phyloP scores from a whole-genome alignment of 2,329 filamentous ascomycete species.

The Cladosporium sphaerospermum region DNA sequence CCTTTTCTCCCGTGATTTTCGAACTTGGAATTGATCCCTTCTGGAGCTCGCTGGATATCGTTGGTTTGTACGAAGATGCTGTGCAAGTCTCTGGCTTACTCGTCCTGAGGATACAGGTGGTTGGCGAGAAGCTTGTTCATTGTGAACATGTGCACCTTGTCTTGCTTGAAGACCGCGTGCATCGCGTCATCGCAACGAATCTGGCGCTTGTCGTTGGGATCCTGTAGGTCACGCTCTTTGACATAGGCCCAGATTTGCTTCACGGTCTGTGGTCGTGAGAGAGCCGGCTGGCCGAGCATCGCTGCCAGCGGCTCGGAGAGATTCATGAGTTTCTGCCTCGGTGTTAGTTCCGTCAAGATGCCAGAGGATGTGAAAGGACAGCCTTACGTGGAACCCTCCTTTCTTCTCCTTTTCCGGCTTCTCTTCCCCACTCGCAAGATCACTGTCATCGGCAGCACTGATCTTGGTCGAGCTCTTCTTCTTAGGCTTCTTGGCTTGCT shows the following conservation, averaged over 20 bases:
- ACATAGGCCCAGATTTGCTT: slow-evolving; percentile 97
- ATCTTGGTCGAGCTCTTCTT: slow-evolving; percentile 69
- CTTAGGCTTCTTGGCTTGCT: slow-evolving; percentile 64
- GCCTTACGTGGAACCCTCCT: slow-evolving; percentile 76
- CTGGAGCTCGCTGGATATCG: not conserved
- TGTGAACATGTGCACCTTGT: slow-evolving; percentile 95
- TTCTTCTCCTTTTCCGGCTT: slow-evolving; percentile 62
- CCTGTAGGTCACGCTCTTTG: slow-evolving; percentile 79
- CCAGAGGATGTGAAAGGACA: not conserved
- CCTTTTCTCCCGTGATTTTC: not conserved
- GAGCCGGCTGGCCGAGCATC: slow-evolving; percentile 65
- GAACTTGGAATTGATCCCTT: not conserved
- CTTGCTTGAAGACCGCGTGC: slow-evolving; percentile 84
- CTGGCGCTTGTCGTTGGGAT: slow-evolving; percentile 83
- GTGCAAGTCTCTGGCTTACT: slow-evolving; percentile 31
- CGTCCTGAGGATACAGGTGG: slow-evolving; percentile 81
- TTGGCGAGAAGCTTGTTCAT: slow-evolving; percentile 96
- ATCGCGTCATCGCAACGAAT: slow-evolving; percentile 89
- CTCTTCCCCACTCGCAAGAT: slow-evolving; percentile 54
- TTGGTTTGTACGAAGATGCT: not conserved
- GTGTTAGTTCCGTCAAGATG: not conserved
- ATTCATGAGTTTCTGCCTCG: slow-evolving; percentile 60
- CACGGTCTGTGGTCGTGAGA: slow-evolving; percentile 90
- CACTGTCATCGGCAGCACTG: slow-evolving; percentile 72
- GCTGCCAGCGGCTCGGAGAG: slow-evolving; percentile 65